Evolutionary conservation across 2,329 filamentous ascomycete species (phyloP).

Genomic region (Colletotrichum spinosum): DNA sequence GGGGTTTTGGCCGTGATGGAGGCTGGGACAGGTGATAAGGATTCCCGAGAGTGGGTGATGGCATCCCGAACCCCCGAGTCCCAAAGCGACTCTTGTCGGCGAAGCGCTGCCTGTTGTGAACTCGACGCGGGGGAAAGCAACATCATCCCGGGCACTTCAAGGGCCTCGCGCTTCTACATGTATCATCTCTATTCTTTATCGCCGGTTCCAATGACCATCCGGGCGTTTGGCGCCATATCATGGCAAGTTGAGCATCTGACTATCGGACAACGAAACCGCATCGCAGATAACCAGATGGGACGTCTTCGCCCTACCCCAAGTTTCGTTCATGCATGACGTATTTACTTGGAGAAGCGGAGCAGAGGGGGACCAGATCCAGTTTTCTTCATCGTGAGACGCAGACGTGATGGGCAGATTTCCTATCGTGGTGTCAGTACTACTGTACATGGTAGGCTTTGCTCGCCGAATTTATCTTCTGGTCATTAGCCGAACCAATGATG

Average conservation of each 20-base stretch:
- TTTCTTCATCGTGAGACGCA: too few relatives aligned
- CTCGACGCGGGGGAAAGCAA: conserved; percentile 11
- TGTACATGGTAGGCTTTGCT: too few relatives aligned
- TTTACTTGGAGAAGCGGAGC: conserved; percentile 20
- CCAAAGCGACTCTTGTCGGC: background rate
- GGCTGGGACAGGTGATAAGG: background rate
- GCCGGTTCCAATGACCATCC: too few relatives aligned
- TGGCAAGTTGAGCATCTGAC: background rate
- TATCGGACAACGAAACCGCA: background rate
- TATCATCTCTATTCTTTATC: background rate
- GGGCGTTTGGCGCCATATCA: too few relatives aligned
- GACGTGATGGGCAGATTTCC: too few relatives aligned
- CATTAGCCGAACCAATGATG: too few relatives aligned
- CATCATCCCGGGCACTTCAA: background rate
- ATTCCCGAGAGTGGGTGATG: conserved; percentile 4
- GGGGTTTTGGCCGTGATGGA: background rate
- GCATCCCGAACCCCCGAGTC: conserved; percentile 29
- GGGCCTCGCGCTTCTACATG: background rate
- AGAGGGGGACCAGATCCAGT: too few relatives aligned
- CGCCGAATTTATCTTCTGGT: too few relatives aligned
- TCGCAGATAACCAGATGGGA: background rate
- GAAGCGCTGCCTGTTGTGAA: conserved; percentile 15
- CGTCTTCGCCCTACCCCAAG: conserved; percentile 6
- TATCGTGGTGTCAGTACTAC: too few relatives aligned
- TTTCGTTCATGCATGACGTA: conserved; percentile 18